Base-by-base conservation (phyloP, 331 rosid genomes). In the Saraca asoca region DNA sequence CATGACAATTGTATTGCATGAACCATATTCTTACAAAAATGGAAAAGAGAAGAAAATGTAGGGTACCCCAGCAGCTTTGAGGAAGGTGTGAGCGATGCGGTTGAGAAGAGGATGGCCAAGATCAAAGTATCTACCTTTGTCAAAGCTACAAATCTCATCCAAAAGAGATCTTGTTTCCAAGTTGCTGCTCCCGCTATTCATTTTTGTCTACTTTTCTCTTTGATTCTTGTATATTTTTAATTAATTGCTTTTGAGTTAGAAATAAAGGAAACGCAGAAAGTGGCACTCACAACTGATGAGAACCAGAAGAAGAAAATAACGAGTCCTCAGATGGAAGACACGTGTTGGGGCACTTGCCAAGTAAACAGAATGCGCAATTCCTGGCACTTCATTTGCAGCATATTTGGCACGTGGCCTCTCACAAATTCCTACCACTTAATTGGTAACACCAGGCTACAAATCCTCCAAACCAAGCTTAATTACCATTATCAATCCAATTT, bases 31-130 rank as follows among this genome's bases (percentile, higher is more conserved):
- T n/a, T 9, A 29, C 0, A 14, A 9, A 11, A 0, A 62, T 53
- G 52, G 10, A 49, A 39, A 46, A 33, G 49, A 14, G 50, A 14
- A 11, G 37, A 19, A 5, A 48, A 8, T 5, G 6, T 13, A 3
- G 15, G 34, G n/a, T 39, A 88, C 96, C 80, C 89, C 91, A 12
- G 96, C 91, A 4, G 95, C 93, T 72, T 82, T 92, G 74, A 89
- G 64, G 70, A 92, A 92, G 82, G 88, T 69, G 34, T 92, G 87
- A n/a, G 84, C 87, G 8, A 89, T 76, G 68, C 97, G 96, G 70
- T 79, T 89, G 65, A 80, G 71, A 41, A 80, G 82, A 69, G 85
- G 85, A 34, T 80, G 85, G 11, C 85, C 85, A 48, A 80, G 72
- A 10, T 76, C 76, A 43, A 80, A 68, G 14, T 76, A 2, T 0